Percentiles rank a stretch among this genome's conserved stretches.
phyloP scores from a whole-genome alignment of 805 yeast species.

The Yarrowia keelungensis region DNA sequence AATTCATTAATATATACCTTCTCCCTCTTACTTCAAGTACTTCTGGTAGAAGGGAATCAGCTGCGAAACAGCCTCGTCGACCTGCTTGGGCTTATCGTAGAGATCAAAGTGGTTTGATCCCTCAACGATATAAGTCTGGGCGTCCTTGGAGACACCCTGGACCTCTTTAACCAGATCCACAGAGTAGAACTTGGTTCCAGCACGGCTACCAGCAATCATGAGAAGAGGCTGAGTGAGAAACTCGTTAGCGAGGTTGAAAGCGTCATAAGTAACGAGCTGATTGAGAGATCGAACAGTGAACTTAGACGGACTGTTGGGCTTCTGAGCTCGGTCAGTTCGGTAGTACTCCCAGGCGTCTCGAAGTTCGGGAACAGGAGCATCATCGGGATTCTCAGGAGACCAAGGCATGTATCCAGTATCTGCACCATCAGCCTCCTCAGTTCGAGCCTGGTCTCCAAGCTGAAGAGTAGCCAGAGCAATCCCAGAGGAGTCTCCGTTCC shows the following conservation, averaged over 20 bases:
- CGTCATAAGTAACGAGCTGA: constrained; percentile 34
- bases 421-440: neutral
- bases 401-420: constrained; percentile 1
- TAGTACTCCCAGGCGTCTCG: constrained; percentile 41
- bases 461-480: neutral
- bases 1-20: neutral
- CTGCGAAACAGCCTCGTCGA: constrained; percentile 12
- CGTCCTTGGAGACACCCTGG: constrained; percentile 1
- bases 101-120: constrained; percentile 40
- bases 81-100: constrained; percentile 39
- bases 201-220: constrained; percentile 39
- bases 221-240: constrained; percentile 41
- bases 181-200: neutral
- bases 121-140: constrained; percentile 13
- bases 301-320: constrained; percentile 1
- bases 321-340: constrained; percentile 39
- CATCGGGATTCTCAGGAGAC: constrained; percentile 11
- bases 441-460: constrained; percentile 12
- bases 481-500: neutral
- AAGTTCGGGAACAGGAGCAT: constrained; percentile 15
- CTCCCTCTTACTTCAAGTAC: neutral
- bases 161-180: constrained; percentile 9
- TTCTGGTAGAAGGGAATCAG: constrained; percentile 9
- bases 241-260: constrained; percentile 30
- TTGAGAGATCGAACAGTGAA: constrained; percentile 12